phyloP scores from a whole-genome alignment of 2,329 filamentous ascomycete species.

The Paraphoma sp. region DNA sequence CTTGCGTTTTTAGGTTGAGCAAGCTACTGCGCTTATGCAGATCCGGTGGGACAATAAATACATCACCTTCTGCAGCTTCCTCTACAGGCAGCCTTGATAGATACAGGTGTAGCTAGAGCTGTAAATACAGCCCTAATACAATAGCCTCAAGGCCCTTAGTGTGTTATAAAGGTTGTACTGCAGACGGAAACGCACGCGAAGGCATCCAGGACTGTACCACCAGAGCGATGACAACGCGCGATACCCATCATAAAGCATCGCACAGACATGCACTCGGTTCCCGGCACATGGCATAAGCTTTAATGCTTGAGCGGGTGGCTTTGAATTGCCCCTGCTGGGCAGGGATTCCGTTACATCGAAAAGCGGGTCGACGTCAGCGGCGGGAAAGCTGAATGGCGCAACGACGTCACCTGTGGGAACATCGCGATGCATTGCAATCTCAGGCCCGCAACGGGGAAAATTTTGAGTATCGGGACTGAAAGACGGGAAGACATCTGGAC shows the following conservation, averaged over 20 bases:
- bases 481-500: slow-evolving; percentile 4
- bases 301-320: slow-evolving; percentile 16
- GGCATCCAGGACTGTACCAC: too few species aligned
- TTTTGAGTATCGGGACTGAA: slow-evolving; percentile 3
- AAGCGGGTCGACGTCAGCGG: slow-evolving; percentile 24
- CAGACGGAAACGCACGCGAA: too few species aligned
- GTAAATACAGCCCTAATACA: too few species aligned
- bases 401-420: slow-evolving; percentile 23
- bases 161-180: too few species aligned
- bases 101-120: too few species aligned
- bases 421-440: background rate
- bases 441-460: slow-evolving; percentile 5
- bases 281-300: slow-evolving; percentile 22
- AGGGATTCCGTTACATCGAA: slow-evolving; percentile 28
- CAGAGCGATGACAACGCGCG: too few species aligned
- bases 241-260: slow-evolving; percentile 2
- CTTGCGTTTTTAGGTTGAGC: too few species aligned
- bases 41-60: too few species aligned
- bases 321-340: slow-evolving; percentile 8
- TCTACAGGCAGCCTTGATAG: too few species aligned
- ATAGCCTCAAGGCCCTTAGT: too few species aligned
- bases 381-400: background rate
- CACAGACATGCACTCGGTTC: slow-evolving; percentile 5
- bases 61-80: too few species aligned
- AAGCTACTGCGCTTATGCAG: too few species aligned